Base-by-base conservation (phyloP, 495 filamentous ascomycete species). In the Pseudomonodictys pantanalensis region DNA sequence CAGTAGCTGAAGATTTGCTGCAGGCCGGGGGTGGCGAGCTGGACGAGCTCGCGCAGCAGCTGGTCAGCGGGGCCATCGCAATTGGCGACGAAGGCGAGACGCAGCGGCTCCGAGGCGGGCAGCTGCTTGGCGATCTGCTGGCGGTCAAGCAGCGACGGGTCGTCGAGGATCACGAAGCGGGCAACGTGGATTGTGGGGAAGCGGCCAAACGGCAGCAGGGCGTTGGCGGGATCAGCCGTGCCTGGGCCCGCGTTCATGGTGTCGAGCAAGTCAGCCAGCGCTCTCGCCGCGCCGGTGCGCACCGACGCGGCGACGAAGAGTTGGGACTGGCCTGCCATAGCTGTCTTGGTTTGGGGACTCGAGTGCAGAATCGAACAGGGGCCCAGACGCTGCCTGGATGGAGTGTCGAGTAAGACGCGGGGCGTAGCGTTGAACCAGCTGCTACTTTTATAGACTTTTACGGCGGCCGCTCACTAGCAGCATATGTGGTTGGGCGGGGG, bases 21-120 rank as follows among this genome's bases (percentile, higher is more conserved):
- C 50, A 53, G 50, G 33, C 50, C 50, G 48, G 48, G 48, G 48
- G 48, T 52, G 48, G 48, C 48, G 48, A 52, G 48, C 48, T 35
- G 48, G 48, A 52, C 48, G 48, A 52, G 48, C 9, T 52, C 48
- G 48, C 29, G 29, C 48, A 53, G 50, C 50, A 53, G 50, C 50
- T 42, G 11, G 50, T 53, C 50, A 5, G 8, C 50, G 50, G 25
- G 8, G 50, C 50, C 50, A 23, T 53, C 50, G 50, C 50, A 53
- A 23, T 53, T 42, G 50, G 50, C 50, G 50, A 53, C 18, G 33
- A 53, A 53, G 50, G 50, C 50, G 32, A 53, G 32, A 18, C 50
- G 50, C 50, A 53, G 33, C 50, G 50, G 50, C 50, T 53, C 50
- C 32, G 50, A 39, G 50, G 50, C 50, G 24, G 50, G 33, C 50